Evolutionary conservation across 306 rosid genomes (phyloP).

Genomic region (Astragalus membranaceus): DNA sequence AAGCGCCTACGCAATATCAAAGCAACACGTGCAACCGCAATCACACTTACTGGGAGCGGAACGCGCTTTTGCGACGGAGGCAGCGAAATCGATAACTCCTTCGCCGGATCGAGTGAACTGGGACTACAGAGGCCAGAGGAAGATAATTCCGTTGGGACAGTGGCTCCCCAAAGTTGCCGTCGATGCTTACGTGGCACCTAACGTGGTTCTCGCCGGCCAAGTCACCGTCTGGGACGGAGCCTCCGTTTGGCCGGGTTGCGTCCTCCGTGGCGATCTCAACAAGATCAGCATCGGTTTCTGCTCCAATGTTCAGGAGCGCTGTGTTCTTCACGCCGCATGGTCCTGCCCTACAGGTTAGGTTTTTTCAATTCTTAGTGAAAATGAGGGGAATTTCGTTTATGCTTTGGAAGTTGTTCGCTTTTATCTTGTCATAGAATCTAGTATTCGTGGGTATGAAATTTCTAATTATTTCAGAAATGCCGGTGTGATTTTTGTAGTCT

Average conservation of each 20-base stretch:
- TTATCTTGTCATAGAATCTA: neutral
- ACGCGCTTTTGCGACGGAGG: slow-evolving; percentile 53
- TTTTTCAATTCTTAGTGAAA: neutral
- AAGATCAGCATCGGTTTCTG: slow-evolving; percentile 88
- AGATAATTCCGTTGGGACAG: slow-evolving; percentile 85
- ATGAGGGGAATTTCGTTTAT: neutral
- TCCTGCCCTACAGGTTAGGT: slow-evolving; percentile 84
- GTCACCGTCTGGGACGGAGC: slow-evolving; percentile 87
- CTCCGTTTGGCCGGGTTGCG: slow-evolving; percentile 91
- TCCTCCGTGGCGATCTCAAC: slow-evolving; percentile 97
- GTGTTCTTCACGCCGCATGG: slow-evolving; percentile 96
- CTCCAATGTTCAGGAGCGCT: slow-evolving; percentile 92
- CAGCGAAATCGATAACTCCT: slow-evolving; percentile 40
- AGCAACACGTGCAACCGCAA: slow-evolving; percentile 10
- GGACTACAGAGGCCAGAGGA: slow-evolving; percentile 99
- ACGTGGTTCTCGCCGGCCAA: slow-evolving; percentile 95
- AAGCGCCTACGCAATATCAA: slow-evolving; percentile 22
- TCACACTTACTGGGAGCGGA: slow-evolving; percentile 13
- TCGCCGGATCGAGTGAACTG: slow-evolving; percentile 81
- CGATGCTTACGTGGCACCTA: slow-evolving; percentile 98
- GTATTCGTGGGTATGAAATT: neutral
- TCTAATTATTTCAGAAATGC: neutral
- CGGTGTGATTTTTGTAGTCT: neutral
- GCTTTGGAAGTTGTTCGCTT: neutral
- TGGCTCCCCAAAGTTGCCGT: slow-evolving; percentile 93